Evolutionary conservation across 2,329 filamentous ascomycete species (phyloP).

Genomic region (Beauveria rudraprayagi): DNA sequence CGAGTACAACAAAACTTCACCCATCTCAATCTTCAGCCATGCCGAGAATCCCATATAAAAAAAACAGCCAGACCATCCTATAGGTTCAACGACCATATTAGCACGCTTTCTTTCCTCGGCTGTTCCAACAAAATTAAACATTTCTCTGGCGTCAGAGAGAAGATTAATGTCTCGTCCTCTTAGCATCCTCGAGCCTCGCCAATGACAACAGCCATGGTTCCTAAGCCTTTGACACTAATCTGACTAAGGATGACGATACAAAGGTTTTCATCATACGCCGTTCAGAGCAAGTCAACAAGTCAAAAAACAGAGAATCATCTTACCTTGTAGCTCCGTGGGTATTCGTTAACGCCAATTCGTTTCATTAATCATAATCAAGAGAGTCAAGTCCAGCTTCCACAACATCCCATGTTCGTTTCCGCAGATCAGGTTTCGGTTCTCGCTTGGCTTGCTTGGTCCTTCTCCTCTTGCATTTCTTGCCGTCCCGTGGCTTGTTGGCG

Average conservation of each 20-base stretch:
- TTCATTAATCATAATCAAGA: slow-evolving; percentile 50
- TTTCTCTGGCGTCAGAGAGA: slow-evolving; percentile 39
- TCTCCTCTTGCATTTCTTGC: slow-evolving; percentile 26
- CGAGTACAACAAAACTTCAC: background rate
- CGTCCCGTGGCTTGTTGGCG: slow-evolving; percentile 10
- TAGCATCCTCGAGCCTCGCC: slow-evolving; percentile 25
- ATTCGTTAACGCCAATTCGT: slow-evolving; percentile 43
- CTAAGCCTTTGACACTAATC: slow-evolving; percentile 37
- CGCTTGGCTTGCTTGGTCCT: slow-evolving; percentile 32
- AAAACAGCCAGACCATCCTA: background rate
- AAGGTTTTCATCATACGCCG: slow-evolving; percentile 68
- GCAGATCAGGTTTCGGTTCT: slow-evolving; percentile 50
- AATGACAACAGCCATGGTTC: slow-evolving; percentile 23
- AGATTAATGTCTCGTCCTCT: slow-evolving; percentile 46
- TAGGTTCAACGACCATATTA: background rate
- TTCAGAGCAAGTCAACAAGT: slow-evolving; percentile 10
- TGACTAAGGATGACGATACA: slow-evolving; percentile 98
- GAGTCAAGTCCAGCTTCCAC: slow-evolving; percentile 53
- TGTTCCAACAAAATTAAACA: background rate
- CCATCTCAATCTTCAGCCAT: background rate
- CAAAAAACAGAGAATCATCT: slow-evolving; percentile 1
- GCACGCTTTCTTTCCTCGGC: background rate
- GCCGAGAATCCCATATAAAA: background rate
- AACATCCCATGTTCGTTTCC: slow-evolving; percentile 60
- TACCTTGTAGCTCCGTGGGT: slow-evolving; percentile 17